These are phyloP conservation scores for Penicillium robsamsonii DNA, from an alignment of 495 filamentous ascomycete genomes.

Conservation along the genomic window DNA sequence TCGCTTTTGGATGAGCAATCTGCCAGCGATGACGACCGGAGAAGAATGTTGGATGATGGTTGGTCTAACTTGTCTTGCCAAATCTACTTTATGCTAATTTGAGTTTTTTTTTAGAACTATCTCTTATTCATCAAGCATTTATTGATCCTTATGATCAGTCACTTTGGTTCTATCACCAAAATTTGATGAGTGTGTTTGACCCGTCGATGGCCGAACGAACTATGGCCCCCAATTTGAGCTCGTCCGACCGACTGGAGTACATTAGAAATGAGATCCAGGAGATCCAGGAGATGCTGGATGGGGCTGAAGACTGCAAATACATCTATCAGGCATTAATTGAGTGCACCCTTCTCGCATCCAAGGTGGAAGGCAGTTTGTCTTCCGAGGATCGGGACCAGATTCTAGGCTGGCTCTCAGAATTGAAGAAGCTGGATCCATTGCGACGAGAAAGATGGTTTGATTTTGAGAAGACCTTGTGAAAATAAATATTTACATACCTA, in stretches of 20 bases:
- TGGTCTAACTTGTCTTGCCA: slow-evolving; percentile 16
- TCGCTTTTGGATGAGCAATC: slow-evolving; percentile 65
- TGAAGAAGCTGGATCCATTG: slow-evolving; percentile 68
- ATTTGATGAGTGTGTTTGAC: slow-evolving; percentile 65
- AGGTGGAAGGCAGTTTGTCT: slow-evolving; percentile 35
- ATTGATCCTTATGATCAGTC: slow-evolving; percentile 91
- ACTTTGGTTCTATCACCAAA: slow-evolving; percentile 94
- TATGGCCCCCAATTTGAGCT: slow-evolving; percentile 60
- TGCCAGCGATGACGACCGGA: slow-evolving; percentile 60
- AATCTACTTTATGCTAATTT: slow-evolving; percentile 7
- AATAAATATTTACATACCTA: slow-evolving; percentile 11
- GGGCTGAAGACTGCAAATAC: slow-evolving; percentile 73
- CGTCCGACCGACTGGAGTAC: slow-evolving; percentile 62
- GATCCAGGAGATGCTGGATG: slow-evolving; percentile 70
- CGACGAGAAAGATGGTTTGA: slow-evolving; percentile 67
- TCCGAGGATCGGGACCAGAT: slow-evolving; percentile 44
- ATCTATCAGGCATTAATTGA: slow-evolving; percentile 76
- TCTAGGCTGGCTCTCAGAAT: slow-evolving; percentile 58
- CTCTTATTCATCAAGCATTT: slow-evolving; percentile 69
- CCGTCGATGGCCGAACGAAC: slow-evolving; percentile 46
- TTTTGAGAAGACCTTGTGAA: slow-evolving; percentile 43
- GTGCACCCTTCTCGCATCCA: slow-evolving; percentile 43
- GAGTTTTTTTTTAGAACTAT: slow-evolving; percentile 55
- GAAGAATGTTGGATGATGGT: slow-evolving; percentile 72
- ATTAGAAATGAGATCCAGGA: slow-evolving; percentile 64